Evolutionary conservation across 306 rosid genomes (phyloP).

Genomic region (Vigna trinervia): DNA sequence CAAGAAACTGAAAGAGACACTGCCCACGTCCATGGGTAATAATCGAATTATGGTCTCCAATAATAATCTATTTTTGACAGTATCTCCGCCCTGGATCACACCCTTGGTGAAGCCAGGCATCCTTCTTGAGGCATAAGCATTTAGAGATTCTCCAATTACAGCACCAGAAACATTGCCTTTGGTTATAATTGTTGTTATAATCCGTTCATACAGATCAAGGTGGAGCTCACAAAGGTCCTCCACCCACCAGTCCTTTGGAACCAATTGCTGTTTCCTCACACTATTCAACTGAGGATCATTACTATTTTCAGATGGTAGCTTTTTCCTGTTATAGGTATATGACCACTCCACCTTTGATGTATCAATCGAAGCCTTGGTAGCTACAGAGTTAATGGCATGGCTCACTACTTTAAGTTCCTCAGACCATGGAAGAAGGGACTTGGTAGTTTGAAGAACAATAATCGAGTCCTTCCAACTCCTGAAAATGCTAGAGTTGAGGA

Average conservation of each 20-base stretch:
- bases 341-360: slow-evolving; percentile 95
- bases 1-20: slow-evolving; percentile 69
- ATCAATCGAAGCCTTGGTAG: slow-evolving; percentile 87
- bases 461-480: slow-evolving; percentile 95
- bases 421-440: slow-evolving; percentile 85
- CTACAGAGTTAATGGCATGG: slow-evolving; percentile 86
- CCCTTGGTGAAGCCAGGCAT: slow-evolving; percentile 76
- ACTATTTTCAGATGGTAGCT: slow-evolving; percentile 78
- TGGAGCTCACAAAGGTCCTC: slow-evolving; percentile 94
- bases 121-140: slow-evolving; percentile 72
- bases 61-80: slow-evolving; percentile 55
- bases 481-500: slow-evolving; percentile 91
- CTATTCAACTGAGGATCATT: slow-evolving; percentile 75
- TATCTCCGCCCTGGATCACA: slow-evolving; percentile 71
- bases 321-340: slow-evolving; percentile 83
- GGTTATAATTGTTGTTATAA: slow-evolving; percentile 64
- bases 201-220: slow-evolving; percentile 77
- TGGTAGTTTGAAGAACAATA: slow-evolving; percentile 90
- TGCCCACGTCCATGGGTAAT: slow-evolving; percentile 64
- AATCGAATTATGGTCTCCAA: slow-evolving; percentile 71
- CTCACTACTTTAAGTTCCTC: slow-evolving; percentile 88
- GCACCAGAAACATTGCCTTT: slow-evolving; percentile 63
- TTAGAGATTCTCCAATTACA: slow-evolving; percentile 83
- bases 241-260: slow-evolving; percentile 98
- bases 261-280: slow-evolving; percentile 68